Conservation (phyloP, 78 protist species). For the Mastigamoeba balamuthi region DNA sequence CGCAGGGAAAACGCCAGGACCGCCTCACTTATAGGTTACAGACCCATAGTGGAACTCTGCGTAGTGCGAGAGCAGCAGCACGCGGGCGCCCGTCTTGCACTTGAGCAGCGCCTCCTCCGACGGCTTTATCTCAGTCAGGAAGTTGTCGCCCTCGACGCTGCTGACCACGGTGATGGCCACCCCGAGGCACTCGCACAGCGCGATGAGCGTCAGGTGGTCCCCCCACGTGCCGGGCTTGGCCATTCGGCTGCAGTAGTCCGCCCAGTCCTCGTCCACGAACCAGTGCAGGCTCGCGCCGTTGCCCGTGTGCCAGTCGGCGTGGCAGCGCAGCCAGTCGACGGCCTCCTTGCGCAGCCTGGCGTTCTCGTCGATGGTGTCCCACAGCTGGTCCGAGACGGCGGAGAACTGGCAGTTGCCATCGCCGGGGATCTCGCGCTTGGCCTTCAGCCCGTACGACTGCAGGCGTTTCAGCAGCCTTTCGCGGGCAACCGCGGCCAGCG, state of each 20-base stretch:
- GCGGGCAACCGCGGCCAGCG: background rate
- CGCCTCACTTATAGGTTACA: too few relatives aligned
- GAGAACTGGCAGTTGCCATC: background rate
- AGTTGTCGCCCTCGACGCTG: background rate
- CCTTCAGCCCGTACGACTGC: background rate
- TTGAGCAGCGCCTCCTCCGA: background rate
- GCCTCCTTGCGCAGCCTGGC: background rate
- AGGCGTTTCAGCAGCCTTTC: background rate
- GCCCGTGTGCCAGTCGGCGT: background rate
- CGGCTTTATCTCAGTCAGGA: background rate
- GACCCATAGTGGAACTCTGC: background rate
- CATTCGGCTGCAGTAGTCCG: background rate
- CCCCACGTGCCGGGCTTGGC: background rate
- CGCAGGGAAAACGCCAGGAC: too few relatives aligned
- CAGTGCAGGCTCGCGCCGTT: background rate
- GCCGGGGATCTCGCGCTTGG: background rate
- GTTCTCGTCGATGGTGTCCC: background rate
- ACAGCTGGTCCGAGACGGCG: background rate
- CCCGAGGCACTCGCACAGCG: background rate
- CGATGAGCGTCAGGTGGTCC: background rate
- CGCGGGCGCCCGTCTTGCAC: background rate
- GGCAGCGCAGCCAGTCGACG: background rate
- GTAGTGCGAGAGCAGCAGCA: background rate
- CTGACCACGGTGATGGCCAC: background rate
- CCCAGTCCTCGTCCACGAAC: background rate